These are phyloP conservation scores for Curvularia lunata DNA, from an alignment of 2,329 filamentous ascomycete genomes.

Conservation along the genomic window DNA sequence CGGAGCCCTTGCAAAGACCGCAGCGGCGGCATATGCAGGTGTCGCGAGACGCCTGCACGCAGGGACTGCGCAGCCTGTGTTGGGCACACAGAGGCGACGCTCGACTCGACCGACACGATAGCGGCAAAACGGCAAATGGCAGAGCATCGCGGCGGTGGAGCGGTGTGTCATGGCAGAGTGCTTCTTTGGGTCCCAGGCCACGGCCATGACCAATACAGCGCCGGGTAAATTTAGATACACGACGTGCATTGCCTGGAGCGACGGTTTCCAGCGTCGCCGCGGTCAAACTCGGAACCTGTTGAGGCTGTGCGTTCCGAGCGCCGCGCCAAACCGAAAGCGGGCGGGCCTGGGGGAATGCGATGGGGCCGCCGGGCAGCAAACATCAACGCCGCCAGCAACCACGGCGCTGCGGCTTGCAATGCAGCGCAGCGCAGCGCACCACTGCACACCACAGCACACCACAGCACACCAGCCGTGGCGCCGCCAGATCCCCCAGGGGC, in stretches of 20 bases:
- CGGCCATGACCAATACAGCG: slow-evolving; percentile 28
- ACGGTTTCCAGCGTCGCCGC: slow-evolving; percentile 43
- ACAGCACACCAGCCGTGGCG: too few relatives aligned
- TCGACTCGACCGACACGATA: slow-evolving; percentile 6
- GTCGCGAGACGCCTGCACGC: slow-evolving; percentile 19
- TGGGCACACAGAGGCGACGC: slow-evolving; percentile 5
- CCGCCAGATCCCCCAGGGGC: slow-evolving; percentile 17
- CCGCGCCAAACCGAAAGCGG: slow-evolving; percentile 34
- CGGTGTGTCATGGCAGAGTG: slow-evolving; percentile 16
- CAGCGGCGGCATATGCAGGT: slow-evolving; percentile 24
- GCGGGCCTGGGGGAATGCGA: background rate
- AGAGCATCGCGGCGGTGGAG: slow-evolving; percentile 13
- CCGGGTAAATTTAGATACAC: slow-evolving; percentile 40
- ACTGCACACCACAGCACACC: slow-evolving; percentile 6
- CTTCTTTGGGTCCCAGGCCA: slow-evolving; percentile 2
- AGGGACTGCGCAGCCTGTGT: slow-evolving; percentile 9
- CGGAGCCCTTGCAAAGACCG: background rate
- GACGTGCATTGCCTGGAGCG: slow-evolving; percentile 20
- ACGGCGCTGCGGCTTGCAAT: slow-evolving; percentile 3
- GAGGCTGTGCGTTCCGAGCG: slow-evolving; percentile 36
- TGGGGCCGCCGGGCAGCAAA: slow-evolving; percentile 15
- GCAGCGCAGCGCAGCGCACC: slow-evolving; percentile 4
- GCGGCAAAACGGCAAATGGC: slow-evolving; percentile 10
- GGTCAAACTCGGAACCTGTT: slow-evolving; percentile 43
- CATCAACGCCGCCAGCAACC: slow-evolving; percentile 2